Base-by-base conservation (phyloP, 306 rosid genomes). In the Ormosia emarginata region DNA sequence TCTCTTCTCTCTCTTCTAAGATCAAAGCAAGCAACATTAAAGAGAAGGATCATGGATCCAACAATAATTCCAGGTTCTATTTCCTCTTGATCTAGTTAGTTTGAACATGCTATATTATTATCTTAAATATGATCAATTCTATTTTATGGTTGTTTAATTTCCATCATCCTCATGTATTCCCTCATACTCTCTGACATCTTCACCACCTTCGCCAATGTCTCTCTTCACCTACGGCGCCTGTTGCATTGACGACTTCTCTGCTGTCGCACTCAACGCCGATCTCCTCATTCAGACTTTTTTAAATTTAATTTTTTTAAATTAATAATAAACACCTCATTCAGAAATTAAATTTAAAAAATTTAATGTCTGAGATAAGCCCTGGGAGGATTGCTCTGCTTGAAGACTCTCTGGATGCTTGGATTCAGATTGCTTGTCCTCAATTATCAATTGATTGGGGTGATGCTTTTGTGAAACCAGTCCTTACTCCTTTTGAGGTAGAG, bases 401-500 rank as follows among this genome's bases (percentile, higher is more conserved):
- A 82, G 98, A 93, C 70, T 87, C 98, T 1, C 81, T 95, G 12
- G 97, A 93, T 83, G 95, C 97, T n/a, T 95, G 98, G 98, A 88
- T 95, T 82, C 98, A 95, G 85, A 89, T 95, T 77, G 98, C 98
- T 33, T 93, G 98, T 71, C 98, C 98, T 71, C 79, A 98, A 65
- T 81, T 95, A 50, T 95, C 98, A 7, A 95, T 95, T 56, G 98
- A 95, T 46, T 95, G 98, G 98, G 98, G 98, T 0, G 98, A 95
- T 58, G 98, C 98, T 0, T 95, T 95, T 78, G 71, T 59, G 7
- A 95, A 95, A 83, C 98, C 98, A 0, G 94, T 95, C 46, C 84
- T 95, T 75, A 95, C 93, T 64, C 86, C 98, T 12, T 95, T 93
- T 40, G 98, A 95, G 89, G 97, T 94, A 2, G 98, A 95, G 83